These are phyloP conservation scores for Cicer judaicum DNA, from an alignment of 306 rosid species.

Conservation along the genomic window DNA sequence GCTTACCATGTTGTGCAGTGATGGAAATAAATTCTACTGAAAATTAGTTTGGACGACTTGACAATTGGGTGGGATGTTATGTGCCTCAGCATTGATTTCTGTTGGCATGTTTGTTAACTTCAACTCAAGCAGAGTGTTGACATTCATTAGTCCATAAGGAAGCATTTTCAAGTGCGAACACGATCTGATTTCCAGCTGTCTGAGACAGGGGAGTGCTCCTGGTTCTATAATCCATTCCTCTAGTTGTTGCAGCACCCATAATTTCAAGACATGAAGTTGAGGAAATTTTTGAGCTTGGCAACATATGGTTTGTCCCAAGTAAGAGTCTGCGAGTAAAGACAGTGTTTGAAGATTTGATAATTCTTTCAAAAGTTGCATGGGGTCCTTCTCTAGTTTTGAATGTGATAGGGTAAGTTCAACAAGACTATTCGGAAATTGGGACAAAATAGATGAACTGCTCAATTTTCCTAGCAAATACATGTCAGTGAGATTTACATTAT, in stretches of 20 bases:
- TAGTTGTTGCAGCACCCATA: slow-evolving; percentile 47
- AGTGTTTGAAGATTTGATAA: slow-evolving; percentile 43
- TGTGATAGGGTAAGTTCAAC: slow-evolving; percentile 52
- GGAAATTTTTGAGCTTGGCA: slow-evolving; percentile 41
- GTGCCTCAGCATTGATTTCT: background rate
- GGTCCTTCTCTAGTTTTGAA: slow-evolving; percentile 42
- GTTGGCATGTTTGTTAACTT: slow-evolving; percentile 47
- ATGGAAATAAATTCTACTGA: slow-evolving; percentile 9
- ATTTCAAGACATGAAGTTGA: slow-evolving; percentile 40
- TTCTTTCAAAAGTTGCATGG: slow-evolving; percentile 40
- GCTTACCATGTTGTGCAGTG: background rate
- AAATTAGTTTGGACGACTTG: background rate
- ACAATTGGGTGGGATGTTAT: slow-evolving; percentile 2
- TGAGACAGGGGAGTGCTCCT: slow-evolving; percentile 46
- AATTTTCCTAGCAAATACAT: slow-evolving; percentile 39
- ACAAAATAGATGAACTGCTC: background rate
- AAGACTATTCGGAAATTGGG: slow-evolving; percentile 35
- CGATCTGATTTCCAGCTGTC: slow-evolving; percentile 50
- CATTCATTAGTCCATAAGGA: slow-evolving; percentile 41
- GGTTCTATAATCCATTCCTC: slow-evolving; percentile 25
- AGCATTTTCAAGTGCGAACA: slow-evolving; percentile 32
- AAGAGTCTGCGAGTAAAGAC: slow-evolving; percentile 44
- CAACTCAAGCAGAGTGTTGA: slow-evolving; percentile 45
- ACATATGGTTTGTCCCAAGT: slow-evolving; percentile 10
- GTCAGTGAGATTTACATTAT: slow-evolving; percentile 16